Evolutionary conservation across 192 early-diverging fungal species (phyloP).

Genomic region (Thamnidium elegans): DNA sequence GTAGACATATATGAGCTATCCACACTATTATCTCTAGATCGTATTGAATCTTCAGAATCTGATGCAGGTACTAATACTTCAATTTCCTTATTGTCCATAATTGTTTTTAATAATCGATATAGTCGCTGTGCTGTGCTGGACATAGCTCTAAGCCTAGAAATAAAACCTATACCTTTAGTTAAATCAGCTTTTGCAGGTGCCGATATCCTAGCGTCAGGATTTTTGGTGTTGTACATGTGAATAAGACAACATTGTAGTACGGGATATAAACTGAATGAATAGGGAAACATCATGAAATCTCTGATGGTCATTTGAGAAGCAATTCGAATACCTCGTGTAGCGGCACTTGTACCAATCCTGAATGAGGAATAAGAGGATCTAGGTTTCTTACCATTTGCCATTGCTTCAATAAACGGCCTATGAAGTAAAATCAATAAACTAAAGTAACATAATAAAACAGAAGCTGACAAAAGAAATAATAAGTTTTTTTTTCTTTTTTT

Average conservation of each 20-base stretch:
- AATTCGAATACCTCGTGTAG: slow-evolving; percentile 25
- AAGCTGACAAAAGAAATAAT: slow-evolving; percentile 8
- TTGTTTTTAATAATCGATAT: slow-evolving; percentile 14
- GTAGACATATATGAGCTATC: neutral
- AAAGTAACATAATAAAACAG: slow-evolving; percentile 35
- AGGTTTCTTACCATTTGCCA: slow-evolving; percentile 15
- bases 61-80: slow-evolving; percentile 5
- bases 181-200: slow-evolving; percentile 25
- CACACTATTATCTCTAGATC: neutral
- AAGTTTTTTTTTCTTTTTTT: neutral
- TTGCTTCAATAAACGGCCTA: slow-evolving; percentile 37
- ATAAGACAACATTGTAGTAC: slow-evolving; percentile 34
- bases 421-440: slow-evolving; percentile 35
- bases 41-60: neutral
- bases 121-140: slow-evolving; percentile 23
- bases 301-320: slow-evolving; percentile 21
- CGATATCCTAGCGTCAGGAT: slow-evolving; percentile 25
- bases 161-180: slow-evolving; percentile 12
- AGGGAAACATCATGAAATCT: slow-evolving; percentile 37
- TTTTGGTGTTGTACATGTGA: slow-evolving; percentile 37
- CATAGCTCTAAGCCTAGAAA: slow-evolving; percentile 24
- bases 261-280: slow-evolving; percentile 32
- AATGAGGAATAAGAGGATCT: slow-evolving; percentile 31
- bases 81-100: slow-evolving; percentile 26
- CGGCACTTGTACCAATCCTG: slow-evolving; percentile 34